Evolutionary conservation across 139 green algal genomes (phyloP).

Genomic region (Micractinium conductrix): DNA sequence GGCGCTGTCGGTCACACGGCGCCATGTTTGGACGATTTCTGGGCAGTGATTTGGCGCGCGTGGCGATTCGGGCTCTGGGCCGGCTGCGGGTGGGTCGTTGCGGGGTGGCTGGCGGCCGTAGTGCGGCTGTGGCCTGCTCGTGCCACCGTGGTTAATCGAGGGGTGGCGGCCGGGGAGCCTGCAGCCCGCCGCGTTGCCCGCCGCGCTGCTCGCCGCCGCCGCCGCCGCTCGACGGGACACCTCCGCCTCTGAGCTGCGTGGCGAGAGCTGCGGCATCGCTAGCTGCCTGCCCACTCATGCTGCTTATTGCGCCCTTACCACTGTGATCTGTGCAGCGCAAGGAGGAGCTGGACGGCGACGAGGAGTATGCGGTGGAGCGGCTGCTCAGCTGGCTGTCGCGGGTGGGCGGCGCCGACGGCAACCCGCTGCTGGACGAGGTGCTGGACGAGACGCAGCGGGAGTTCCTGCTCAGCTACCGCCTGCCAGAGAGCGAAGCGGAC

Average conservation of each 20-base stretch:
- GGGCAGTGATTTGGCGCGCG: neutral
- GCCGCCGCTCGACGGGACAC: too few relatives aligned
- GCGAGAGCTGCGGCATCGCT: neutral
- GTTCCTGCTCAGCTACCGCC: conserved; percentile 29
- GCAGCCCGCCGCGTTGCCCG: too few relatives aligned
- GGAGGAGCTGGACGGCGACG: conserved; percentile 3
- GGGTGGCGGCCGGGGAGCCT: neutral
- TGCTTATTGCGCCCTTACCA: neutral
- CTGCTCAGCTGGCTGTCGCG: conserved; percentile 27
- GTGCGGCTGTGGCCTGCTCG: neutral
- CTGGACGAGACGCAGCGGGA: conserved; percentile 29
- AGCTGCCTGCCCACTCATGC: neutral
- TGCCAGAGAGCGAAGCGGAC: conserved; percentile 9
- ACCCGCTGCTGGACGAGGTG: neutral
- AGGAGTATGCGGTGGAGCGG: conserved; percentile 35
- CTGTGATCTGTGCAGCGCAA: conserved; percentile 6
- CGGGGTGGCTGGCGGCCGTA: neutral
- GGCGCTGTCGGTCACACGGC: too few relatives aligned
- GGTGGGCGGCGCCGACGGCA: conserved; percentile 16
- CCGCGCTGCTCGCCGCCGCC: neutral
- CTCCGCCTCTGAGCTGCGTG: too few relatives aligned
- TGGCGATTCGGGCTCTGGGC: conserved; percentile 1
- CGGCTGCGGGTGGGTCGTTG: neutral
- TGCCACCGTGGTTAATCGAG: too few relatives aligned
- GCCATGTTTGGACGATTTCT: neutral